Evolutionary conservation across 2,329 filamentous ascomycete species (phyloP).

Genomic region (Colletotrichum spinosum): DNA sequence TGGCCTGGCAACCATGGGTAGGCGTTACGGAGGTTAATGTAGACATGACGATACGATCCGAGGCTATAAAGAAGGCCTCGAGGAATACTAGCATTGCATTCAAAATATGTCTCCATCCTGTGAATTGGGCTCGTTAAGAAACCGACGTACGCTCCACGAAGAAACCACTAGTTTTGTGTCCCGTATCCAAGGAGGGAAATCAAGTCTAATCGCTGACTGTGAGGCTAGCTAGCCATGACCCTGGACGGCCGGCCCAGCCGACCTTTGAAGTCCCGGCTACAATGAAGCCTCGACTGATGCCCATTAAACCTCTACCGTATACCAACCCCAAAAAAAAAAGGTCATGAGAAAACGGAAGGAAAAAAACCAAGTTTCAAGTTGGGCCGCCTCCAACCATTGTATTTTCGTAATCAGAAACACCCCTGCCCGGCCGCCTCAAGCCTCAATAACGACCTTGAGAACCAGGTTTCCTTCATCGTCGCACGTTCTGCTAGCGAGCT

Average conservation of each 20-base stretch:
- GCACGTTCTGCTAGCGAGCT: conserved; percentile 75
- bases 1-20: conserved; percentile 23
- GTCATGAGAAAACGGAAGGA: background rate
- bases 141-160: too few species aligned
- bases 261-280: background rate
- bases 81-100: conserved; percentile 5
- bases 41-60: conserved; percentile 32
- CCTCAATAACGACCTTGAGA: conserved; percentile 77
- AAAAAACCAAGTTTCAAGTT: conserved; percentile 4
- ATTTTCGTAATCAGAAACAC: background rate
- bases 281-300: too few species aligned
- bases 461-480: conserved; percentile 77
- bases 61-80: conserved; percentile 4
- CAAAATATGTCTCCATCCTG: background rate
- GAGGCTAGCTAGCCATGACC: too few species aligned
- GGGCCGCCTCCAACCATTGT: background rate
- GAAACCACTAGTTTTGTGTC: too few species aligned
- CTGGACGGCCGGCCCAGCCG: background rate
- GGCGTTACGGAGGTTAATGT: conserved; percentile 14
- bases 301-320: too few species aligned
- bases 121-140: too few species aligned
- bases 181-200: too few species aligned
- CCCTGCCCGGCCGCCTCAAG: conserved; percentile 46
- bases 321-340: too few species aligned
- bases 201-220: too few species aligned